These are phyloP conservation scores for Aphanocladium album DNA, from an alignment of 2,329 filamentous ascomycete genomes.

Conservation along the genomic window DNA sequence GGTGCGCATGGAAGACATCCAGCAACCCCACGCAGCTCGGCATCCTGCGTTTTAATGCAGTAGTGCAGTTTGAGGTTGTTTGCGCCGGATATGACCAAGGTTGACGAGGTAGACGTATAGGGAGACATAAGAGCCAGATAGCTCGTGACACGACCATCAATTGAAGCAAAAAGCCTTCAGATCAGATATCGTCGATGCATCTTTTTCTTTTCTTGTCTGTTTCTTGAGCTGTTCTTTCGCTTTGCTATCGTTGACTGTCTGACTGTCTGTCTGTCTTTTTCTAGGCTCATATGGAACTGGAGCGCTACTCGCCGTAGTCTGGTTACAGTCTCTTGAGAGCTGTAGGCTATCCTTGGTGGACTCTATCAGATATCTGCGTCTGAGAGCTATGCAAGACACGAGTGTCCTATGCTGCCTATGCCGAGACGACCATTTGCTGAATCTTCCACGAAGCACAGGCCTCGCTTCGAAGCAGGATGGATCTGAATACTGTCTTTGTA, in stretches of 20 bases:
- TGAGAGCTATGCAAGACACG: constrained; percentile 42
- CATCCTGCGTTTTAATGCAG: neutral
- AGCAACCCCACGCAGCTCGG: neutral
- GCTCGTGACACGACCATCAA: constrained; percentile 9
- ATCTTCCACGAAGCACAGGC: constrained; percentile 2
- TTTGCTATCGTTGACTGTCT: constrained; percentile 59
- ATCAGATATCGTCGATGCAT: constrained; percentile 38
- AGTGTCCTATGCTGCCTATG: constrained; percentile 29
- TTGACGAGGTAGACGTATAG: constrained; percentile 19
- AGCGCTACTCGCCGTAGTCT: constrained; percentile 55
- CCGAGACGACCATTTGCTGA: constrained; percentile 16
- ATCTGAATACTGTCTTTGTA: neutral
- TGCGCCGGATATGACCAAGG: neutral
- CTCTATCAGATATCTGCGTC: constrained; percentile 41
- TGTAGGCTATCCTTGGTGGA: constrained; percentile 30
- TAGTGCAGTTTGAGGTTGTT: neutral
- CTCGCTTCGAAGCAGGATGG: neutral
- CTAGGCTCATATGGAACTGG: constrained; percentile 61
- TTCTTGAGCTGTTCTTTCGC: constrained; percentile 23
- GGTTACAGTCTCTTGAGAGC: constrained; percentile 46
- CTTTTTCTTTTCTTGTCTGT: constrained; percentile 23
- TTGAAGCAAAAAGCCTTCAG: constrained; percentile 22
- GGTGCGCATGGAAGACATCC: neutral
- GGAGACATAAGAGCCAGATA: constrained; percentile 37
- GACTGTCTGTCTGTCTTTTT: constrained; percentile 25